Conservation (phyloP, 345 rosid genomes). For the Lepidium africanum region DNA sequence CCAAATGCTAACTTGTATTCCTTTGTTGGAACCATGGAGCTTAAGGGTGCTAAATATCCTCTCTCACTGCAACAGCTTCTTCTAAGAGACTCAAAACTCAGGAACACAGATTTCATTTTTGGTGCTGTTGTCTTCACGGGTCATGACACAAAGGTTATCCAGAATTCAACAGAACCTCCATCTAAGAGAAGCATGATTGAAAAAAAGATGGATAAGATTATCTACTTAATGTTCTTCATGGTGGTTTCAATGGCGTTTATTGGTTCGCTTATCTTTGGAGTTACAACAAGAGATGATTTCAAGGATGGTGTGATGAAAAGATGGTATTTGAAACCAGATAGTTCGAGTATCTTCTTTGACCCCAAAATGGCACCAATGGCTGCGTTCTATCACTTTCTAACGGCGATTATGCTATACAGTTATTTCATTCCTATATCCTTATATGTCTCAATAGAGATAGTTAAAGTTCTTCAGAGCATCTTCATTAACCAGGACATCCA, state of each 20-base stretch:
- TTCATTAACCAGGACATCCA: constrained; percentile 78
- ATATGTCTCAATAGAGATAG: constrained; percentile 81
- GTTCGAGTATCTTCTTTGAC: constrained; percentile 47
- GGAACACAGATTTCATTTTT: constrained; percentile 71
- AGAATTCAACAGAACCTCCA: constrained; percentile 75
- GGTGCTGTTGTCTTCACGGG: constrained; percentile 88
- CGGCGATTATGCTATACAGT: constrained; percentile 58
- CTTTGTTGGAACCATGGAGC: constrained; percentile 69
- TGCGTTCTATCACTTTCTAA: constrained; percentile 55
- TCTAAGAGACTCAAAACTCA: constrained; percentile 75
- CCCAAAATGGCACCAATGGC: constrained; percentile 42
- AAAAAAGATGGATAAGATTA: constrained; percentile 68
- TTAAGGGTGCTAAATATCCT: constrained; percentile 46
- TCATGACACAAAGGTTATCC: constrained; percentile 87
- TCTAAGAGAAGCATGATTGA: constrained; percentile 89
- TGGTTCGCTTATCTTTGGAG: constrained; percentile 74
- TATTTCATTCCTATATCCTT: constrained; percentile 84
- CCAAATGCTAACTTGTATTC: constrained; percentile 88
- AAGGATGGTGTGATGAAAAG: constrained; percentile 59
- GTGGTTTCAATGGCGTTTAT: constrained; percentile 45
- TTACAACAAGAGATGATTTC: constrained; percentile 50
- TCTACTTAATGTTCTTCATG: constrained; percentile 56
- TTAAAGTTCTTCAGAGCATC: constrained; percentile 74
- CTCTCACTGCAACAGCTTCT: constrained; percentile 81
- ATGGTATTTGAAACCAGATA: constrained; percentile 83